Base-by-base conservation (phyloP, 371 early-diverging fungal genomes). In the Apophysomyces variabilis region DNA sequence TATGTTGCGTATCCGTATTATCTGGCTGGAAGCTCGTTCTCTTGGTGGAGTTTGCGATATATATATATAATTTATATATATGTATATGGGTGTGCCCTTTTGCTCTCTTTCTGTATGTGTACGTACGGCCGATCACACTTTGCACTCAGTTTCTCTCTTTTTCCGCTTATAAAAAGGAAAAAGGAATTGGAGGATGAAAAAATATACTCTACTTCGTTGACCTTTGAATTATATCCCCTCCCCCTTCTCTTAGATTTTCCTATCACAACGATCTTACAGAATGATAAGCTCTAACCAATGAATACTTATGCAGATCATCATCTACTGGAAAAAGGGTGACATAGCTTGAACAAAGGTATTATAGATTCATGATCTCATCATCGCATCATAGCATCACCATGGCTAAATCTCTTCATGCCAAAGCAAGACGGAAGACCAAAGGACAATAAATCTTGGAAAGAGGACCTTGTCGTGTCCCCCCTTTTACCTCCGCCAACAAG, bases 181-280 rank as follows among this genome's bases (percentile, higher is more conserved):
- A 45, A 21, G 54, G 21, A 50, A 50, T 50, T 50, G 54, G 54
- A 50, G 21, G 21, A 18, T 41, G 41, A 41, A 41, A 11, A 11
- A 1, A 8, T 4, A 13, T 41, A 26, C 5, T 41, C 8, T 41
- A 41, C 41, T 11, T 41, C 41, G 13, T 41, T 41, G 5, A 41
- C 41, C 13, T 41, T 50, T 21, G 16, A 9, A 26, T 21, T 18
- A 0, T 50, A 5, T 21, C 54, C n/a, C n/a, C 21, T 50, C 21
- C 21, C 54, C 21, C 54, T 50, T 50, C 7, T 50, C 54, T 21
- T 21, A 13, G 16, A 13, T 16, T 21, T 50, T 21, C 4, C 54
- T 50, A 50, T 50, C 54, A 50, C 54, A 50, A 50, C 54, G 54
- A 50, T 50, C n/a, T n/a, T 8, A 50, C 21, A 5, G 9, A 50